Evolutionary conservation across 2,329 filamentous ascomycete species (phyloP), one percentile per base, ranked within the genome.

Genomic region (Talaromyces rugulosus): DNA sequence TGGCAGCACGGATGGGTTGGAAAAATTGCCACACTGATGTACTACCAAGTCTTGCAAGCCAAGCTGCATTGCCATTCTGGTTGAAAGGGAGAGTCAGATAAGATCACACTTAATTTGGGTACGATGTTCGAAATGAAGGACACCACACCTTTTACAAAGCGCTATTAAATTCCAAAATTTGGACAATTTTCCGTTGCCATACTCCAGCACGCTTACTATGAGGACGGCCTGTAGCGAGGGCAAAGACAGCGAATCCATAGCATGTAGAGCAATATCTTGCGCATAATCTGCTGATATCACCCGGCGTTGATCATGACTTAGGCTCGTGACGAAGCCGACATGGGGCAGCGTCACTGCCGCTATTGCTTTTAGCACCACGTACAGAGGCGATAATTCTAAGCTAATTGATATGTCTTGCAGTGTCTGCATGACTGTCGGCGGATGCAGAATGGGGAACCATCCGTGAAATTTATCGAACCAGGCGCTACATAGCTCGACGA

Each of bases 91-190:
- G 27, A 56, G 14, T 52, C 16, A 23, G 60, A 23, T 30, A 23
- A 51, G 7, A 51, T 8, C 2, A 11, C 3, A 12, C 14, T 61
- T 56, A 40, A 40, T n/a, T n/a, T 40, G 5, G 2, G 16, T 16
- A 40, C 6, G 5, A 40, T n/a, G 5, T 5, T 14, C 6, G 14
- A 40, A 40, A 2, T 40, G 36, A n/a, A 40, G 36, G 12, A 40
- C 4, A n/a, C 1, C 5, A 50, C 55, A 71, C 69, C 70, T 65
- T 63, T 72, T 73, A 40, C 69, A 70, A n/a, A 74, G 61, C 5
- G 73, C 73, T 18, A 75, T 63, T 14, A 74, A 56, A 55, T 74
- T 75, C 69, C 72, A 74, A 54, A 71, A 71, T 53, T 73, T 70
- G 9, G 67, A 69, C 18, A 75, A 56, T 36, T 67, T 67, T 6